Evolutionary conservation across 2,329 filamentous ascomycete genomes (phyloP).

Genomic region (Clonostachys rosea): DNA sequence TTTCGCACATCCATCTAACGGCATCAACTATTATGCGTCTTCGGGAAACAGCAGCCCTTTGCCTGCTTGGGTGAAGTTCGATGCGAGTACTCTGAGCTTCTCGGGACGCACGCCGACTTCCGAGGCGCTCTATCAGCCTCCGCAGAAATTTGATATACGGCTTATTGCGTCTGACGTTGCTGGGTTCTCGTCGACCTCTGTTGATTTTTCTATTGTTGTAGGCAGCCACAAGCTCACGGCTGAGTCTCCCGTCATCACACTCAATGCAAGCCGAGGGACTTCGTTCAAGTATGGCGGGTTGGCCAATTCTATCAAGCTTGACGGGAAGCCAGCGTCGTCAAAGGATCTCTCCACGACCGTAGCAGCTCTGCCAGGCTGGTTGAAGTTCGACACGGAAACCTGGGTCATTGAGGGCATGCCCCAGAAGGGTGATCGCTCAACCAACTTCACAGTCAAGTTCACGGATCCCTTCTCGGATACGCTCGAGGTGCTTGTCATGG

Average conservation of each 20-base stretch:
- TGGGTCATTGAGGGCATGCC: slow-evolving; percentile 63
- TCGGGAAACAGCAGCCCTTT: slow-evolving; percentile 75
- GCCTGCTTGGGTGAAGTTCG: slow-evolving; percentile 80
- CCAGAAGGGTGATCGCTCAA: slow-evolving; percentile 49
- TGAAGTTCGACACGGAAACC: slow-evolving; percentile 58
- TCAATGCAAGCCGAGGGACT: slow-evolving; percentile 52
- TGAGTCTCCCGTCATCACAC: slow-evolving; percentile 45
- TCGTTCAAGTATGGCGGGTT: slow-evolving; percentile 49
- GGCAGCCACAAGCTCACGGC: slow-evolving; percentile 67
- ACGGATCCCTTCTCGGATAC: slow-evolving; percentile 54
- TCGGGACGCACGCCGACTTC: slow-evolving; percentile 65
- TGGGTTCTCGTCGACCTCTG: slow-evolving; percentile 66
- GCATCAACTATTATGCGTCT: slow-evolving; percentile 70
- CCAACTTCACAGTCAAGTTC: slow-evolving; percentile 59
- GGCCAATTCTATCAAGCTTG: slow-evolving; percentile 46
- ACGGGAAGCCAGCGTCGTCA: slow-evolving; percentile 43
- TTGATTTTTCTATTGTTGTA: slow-evolving; percentile 68
- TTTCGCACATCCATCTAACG: slow-evolving; percentile 51
- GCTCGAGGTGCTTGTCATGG: slow-evolving; percentile 47
- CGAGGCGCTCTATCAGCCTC: slow-evolving; percentile 57
- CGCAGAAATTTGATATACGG: slow-evolving; percentile 67
- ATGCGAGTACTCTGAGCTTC: slow-evolving; percentile 59
- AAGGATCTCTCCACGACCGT: slow-evolving; percentile 48
- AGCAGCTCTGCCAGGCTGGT: slow-evolving; percentile 60
- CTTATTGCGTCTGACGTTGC: slow-evolving; percentile 74